phyloP scores from a whole-genome alignment of 2,329 filamentous ascomycete species.

The Paecilomyces formosus region DNA sequence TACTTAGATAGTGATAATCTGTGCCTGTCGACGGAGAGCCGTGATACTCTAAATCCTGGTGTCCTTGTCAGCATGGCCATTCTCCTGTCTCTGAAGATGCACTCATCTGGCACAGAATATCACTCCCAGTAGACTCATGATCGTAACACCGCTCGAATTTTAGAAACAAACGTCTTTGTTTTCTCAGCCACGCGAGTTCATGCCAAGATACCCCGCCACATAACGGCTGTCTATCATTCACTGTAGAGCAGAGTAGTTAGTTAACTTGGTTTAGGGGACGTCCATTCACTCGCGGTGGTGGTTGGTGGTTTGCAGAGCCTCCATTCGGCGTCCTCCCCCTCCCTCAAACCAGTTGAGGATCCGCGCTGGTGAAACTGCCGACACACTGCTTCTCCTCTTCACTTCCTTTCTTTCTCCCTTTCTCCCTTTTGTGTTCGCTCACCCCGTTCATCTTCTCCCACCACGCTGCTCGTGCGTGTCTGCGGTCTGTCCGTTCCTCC shows the following conservation, averaged over 20 bases:
- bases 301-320: neutral
- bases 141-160: too few relatives aligned
- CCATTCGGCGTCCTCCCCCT: neutral
- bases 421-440: neutral
- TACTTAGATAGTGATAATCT: neutral
- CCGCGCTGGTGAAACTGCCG: neutral
- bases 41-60: neutral
- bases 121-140: too few relatives aligned
- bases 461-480: neutral
- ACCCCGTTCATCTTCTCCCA: neutral
- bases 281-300: neutral
- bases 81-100: neutral
- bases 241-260: neutral
- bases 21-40: neutral
- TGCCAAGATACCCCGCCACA: neutral
- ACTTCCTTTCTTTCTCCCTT: constrained; percentile 2
- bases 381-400: neutral
- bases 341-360: neutral
- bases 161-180: neutral
- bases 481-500: neutral
- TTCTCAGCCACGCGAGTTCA: neutral
- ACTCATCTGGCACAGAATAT: too few relatives aligned
- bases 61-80: neutral
- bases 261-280: too few relatives aligned
- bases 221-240: neutral